Conservation (phyloP, 139 green algal genomes). For the Pleodorina starrii region DNA sequence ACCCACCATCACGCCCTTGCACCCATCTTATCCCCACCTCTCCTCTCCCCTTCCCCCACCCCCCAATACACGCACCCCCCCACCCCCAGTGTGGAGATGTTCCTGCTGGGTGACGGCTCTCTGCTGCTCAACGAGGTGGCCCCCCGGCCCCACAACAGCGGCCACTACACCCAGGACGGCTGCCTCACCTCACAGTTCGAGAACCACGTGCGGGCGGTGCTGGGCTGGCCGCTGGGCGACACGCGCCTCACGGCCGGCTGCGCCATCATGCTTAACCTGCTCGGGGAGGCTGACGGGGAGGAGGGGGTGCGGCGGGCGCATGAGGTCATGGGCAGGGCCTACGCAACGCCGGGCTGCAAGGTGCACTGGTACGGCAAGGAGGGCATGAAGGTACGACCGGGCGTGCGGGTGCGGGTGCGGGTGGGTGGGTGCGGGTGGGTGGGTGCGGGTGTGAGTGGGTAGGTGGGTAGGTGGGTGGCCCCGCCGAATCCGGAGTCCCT, state of each 20-base stretch:
- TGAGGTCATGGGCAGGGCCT: slow-evolving; percentile 80
- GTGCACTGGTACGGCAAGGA: slow-evolving; percentile 98
- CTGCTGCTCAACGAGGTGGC: slow-evolving; percentile 97
- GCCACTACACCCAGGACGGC: slow-evolving; percentile 98
- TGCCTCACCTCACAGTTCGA: slow-evolving; percentile 92
- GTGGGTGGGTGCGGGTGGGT: neutral
- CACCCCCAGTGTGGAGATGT: slow-evolving; percentile 92
- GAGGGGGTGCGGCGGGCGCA: slow-evolving; percentile 79
- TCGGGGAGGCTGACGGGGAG: slow-evolving; percentile 86
- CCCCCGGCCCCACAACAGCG: slow-evolving; percentile 96
- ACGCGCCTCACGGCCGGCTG: slow-evolving; percentile 58
- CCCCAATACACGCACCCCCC: neutral
- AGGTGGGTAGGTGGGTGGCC: no score
- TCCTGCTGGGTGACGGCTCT: slow-evolving; percentile 86
- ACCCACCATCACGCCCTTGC: neutral
- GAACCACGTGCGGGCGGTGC: slow-evolving; percentile 94
- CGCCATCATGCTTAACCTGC: slow-evolving; percentile 81
- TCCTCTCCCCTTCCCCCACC: neutral
- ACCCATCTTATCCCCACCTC: neutral
- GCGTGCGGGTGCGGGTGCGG: neutral
- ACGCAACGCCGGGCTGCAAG: slow-evolving; percentile 76
- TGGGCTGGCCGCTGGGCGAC: slow-evolving; percentile 96
- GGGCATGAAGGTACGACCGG: slow-evolving; percentile 63
- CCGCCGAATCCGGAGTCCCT: no score
- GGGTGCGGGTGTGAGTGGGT: no score